phyloP scores from a whole-genome alignment of 805 yeast species.

The Nakazawaea pomicola region DNA sequence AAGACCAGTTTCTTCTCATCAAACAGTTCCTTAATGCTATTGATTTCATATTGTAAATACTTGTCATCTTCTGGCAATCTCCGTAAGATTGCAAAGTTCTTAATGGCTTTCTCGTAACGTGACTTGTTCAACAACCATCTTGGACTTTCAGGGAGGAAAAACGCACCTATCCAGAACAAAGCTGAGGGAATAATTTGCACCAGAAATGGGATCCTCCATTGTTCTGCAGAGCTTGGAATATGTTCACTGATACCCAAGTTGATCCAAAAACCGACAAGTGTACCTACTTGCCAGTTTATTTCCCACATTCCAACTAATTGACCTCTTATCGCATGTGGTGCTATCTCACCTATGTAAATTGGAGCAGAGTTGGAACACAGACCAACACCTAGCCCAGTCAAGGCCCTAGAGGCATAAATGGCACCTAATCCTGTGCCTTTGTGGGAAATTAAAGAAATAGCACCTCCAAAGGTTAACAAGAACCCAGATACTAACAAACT shows the following conservation, averaged over 20 bases:
- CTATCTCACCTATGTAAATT: constrained; percentile 38
- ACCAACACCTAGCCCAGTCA: constrained; percentile 52
- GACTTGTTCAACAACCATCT: constrained; percentile 36
- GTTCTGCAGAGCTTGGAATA: constrained; percentile 28
- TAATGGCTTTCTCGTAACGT: constrained; percentile 28
- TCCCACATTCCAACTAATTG: constrained; percentile 42
- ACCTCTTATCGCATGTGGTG: constrained; percentile 42
- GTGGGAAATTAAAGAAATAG: constrained; percentile 32
- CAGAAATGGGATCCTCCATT: constrained; percentile 45
- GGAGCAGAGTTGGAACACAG: constrained; percentile 46
- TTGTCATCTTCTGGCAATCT: constrained; percentile 31
- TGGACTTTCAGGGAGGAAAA: constrained; percentile 41
- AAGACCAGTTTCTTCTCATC: constrained; percentile 23
- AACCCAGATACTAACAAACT: constrained; percentile 36
- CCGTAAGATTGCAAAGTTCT: constrained; percentile 33
- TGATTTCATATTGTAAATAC: constrained; percentile 35
- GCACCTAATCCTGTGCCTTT: constrained; percentile 33
- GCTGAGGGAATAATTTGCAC: constrained; percentile 37
- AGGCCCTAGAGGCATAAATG: constrained; percentile 47
- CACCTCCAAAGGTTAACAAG: constrained; percentile 39
- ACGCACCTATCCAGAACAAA: constrained; percentile 33
- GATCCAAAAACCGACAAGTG: constrained; percentile 44
- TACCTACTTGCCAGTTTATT: constrained; percentile 45
- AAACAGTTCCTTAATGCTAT: constrained; percentile 22
- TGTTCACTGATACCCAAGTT: constrained; percentile 37